Evolutionary conservation across 495 filamentous ascomycete species (phyloP).

Genomic region (Staphylotrichum longicolle): DNA sequence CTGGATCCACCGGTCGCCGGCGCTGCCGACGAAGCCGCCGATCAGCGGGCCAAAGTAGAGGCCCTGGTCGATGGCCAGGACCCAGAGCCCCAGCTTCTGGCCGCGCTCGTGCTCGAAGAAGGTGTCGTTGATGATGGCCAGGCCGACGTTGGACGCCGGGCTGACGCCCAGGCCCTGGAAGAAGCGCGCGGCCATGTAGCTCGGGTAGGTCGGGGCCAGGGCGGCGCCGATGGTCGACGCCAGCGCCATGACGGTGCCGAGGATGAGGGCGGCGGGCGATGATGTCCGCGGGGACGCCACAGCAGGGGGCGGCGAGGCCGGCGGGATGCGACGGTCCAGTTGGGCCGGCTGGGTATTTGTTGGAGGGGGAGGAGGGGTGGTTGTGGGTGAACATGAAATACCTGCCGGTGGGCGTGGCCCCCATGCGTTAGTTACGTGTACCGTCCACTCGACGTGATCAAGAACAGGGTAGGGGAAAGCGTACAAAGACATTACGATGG

Average conservation of each 20-base stretch:
- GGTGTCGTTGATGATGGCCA: conserved; percentile 57
- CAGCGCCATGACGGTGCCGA: conserved; percentile 55
- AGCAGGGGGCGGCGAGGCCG: conserved; percentile 57
- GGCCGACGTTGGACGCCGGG: conserved; percentile 58
- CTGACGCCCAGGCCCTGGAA: conserved; percentile 62
- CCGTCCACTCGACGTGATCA: too few relatives aligned
- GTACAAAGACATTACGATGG: conserved; percentile 56
- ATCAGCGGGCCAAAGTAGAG: conserved; percentile 56
- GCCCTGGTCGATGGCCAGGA: conserved; percentile 57
- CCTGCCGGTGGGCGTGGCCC: conserved; percentile 5
- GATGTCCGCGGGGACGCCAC: conserved; percentile 58
- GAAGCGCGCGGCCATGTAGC: conserved; percentile 60
- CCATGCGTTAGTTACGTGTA: neutral
- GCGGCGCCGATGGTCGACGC: conserved; percentile 54
- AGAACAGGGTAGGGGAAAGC: neutral
- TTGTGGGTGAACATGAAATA: conserved; percentile 65
- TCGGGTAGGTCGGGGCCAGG: conserved; percentile 43
- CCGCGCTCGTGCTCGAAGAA: conserved; percentile 63
- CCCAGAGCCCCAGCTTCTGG: conserved; percentile 62
- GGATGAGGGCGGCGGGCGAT: conserved; percentile 56
- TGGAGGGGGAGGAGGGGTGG: conserved; percentile 61
- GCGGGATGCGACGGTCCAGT: conserved; percentile 64
- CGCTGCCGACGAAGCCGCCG: conserved; percentile 55
- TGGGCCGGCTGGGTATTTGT: conserved; percentile 49
- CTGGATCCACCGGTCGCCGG: conserved; percentile 54